phyloP scores from a whole-genome alignment of 371 early-diverging fungal species.

The Funneliformis caledonium region DNA sequence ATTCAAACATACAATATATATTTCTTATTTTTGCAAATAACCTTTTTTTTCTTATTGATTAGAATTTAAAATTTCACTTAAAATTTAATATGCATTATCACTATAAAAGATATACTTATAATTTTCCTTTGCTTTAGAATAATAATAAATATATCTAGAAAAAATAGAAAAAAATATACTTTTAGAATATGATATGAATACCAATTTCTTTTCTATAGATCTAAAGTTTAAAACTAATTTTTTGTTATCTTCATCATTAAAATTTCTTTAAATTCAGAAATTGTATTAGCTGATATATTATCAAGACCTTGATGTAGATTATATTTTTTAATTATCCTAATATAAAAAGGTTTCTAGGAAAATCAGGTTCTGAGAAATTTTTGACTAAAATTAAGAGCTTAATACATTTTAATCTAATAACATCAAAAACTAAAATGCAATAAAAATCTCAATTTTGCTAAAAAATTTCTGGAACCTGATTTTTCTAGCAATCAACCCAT shows the following conservation, averaged over 20 bases:
- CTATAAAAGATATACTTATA: constrained; percentile 23
- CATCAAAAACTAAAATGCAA: too few relatives aligned
- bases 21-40: constrained; percentile 7
- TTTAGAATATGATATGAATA: background rate
- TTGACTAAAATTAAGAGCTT: too few relatives aligned
- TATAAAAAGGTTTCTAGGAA: too few relatives aligned
- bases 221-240: constrained; percentile 14
- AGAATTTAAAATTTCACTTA: constrained; percentile 15
- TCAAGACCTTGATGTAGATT: background rate
- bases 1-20: background rate
- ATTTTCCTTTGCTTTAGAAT: background rate
- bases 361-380: too few relatives aligned
- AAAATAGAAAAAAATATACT: constrained; percentile 20
- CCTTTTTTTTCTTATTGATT: background rate
- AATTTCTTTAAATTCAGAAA: constrained; percentile 5
- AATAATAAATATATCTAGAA: constrained; percentile 18
- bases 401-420: too few relatives aligned
- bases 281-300: background rate
- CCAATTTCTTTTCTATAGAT: background rate
- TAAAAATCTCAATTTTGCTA: too few relatives aligned
- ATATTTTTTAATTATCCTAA: background rate
- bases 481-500: too few relatives aligned
- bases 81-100: background rate
- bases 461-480: too few relatives aligned
- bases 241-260: background rate